These are phyloP conservation scores for Ophidiomyces ophidiicola DNA, from an alignment of 2,329 filamentous ascomycete species.

Conservation along the genomic window DNA sequence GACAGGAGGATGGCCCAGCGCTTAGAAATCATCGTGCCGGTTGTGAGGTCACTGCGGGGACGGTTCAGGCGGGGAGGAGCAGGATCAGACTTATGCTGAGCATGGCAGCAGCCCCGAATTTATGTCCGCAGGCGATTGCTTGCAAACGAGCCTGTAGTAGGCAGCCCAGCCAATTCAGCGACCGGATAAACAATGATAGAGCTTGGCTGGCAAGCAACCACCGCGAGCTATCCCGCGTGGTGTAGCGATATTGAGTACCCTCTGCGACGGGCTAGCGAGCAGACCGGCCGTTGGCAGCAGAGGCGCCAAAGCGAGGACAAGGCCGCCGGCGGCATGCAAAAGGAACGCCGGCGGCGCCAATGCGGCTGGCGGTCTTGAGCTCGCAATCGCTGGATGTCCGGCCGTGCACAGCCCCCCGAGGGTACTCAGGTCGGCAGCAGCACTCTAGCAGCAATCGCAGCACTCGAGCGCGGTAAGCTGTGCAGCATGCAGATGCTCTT, in stretches of 20 bases:
- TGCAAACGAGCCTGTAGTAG: no score
- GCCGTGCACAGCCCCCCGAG: constrained; percentile 3
- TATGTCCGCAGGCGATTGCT: constrained; percentile 2
- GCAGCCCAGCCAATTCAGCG: no score
- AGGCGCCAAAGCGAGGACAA: no score
- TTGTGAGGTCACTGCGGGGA: neutral
- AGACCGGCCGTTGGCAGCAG: no score
- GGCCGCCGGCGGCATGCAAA: no score
- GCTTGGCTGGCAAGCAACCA: neutral
- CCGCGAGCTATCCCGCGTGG: constrained; percentile 5
- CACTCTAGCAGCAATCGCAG: neutral
- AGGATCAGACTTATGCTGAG: neutral
- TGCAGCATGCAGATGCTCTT: constrained; percentile 2
- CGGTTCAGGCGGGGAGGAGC: neutral
- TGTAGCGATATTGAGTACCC: constrained; percentile 2
- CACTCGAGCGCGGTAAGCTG: neutral
- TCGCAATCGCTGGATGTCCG: no score
- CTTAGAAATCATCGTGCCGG: constrained; percentile 1
- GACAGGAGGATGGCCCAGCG: neutral
- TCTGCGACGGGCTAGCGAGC: constrained; percentile 2
- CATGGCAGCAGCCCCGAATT: constrained; percentile 1
- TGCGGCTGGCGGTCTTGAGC: no score
- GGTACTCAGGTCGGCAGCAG: constrained; percentile 1
- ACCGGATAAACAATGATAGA: neutral
- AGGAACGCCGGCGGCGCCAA: no score